Percentiles rank a stretch among this genome's conserved stretches.
phyloP scores from a whole-genome alignment of 129 eudicot species.

The Pittosporum tobira region DNA sequence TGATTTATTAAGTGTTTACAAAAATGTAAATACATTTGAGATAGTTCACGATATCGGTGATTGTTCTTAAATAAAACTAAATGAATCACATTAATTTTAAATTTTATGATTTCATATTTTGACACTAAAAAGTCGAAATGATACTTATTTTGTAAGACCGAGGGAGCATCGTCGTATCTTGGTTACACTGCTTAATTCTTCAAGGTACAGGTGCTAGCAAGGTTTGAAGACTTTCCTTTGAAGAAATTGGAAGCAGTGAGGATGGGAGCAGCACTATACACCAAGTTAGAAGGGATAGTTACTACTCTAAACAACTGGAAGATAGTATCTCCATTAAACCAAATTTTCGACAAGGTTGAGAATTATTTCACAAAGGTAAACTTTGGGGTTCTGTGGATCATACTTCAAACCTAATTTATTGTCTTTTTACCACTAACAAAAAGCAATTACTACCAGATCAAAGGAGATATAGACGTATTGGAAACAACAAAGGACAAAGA shows the following conservation, averaged over 20 bases:
- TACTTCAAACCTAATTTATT: background rate
- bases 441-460: conserved; percentile 35
- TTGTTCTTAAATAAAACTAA: too few species aligned
- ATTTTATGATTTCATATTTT: too few species aligned
- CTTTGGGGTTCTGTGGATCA: background rate
- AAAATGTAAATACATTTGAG: too few species aligned
- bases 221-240: conserved; percentile 56
- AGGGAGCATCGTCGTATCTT: background rate
- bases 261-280: conserved; percentile 53
- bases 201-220: conserved; percentile 35
- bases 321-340: conserved; percentile 42
- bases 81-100: too few species aligned
- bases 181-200: conserved; percentile 2
- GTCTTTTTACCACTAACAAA: conserved; percentile 16
- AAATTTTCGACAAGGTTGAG: conserved; percentile 45
- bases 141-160: too few species aligned
- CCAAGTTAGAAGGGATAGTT: conserved; percentile 37
- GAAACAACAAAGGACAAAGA: conserved; percentile 80
- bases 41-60: too few species aligned
- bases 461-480: conserved; percentile 53
- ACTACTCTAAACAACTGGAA: conserved; percentile 41
- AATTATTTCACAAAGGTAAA: conserved; percentile 61
- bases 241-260: conserved; percentile 59
- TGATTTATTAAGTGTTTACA: too few species aligned
- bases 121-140: too few species aligned